These are phyloP conservation scores for Cryphonectria nitschkei DNA, from an alignment of 2,329 filamentous ascomycete species.

Conservation along the genomic window DNA sequence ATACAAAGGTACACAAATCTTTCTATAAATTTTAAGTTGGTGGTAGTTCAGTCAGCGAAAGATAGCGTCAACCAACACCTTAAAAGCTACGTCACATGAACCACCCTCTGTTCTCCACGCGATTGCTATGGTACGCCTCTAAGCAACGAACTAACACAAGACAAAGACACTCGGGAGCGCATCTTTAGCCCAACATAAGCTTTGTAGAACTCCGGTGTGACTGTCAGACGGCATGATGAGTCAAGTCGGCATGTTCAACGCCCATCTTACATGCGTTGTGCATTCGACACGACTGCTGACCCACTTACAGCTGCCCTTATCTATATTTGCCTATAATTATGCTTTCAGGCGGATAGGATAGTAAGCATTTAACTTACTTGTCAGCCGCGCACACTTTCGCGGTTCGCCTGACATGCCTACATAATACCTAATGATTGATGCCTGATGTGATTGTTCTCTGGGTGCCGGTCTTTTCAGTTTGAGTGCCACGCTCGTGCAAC, in stretches of 20 bases:
- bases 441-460: background rate
- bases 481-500: background rate
- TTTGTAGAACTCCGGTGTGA: background rate
- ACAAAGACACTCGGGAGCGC: background rate
- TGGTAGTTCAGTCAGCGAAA: background rate
- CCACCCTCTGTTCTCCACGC: background rate
- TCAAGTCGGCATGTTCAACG: background rate
- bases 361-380: background rate
- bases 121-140: background rate
- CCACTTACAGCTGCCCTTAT: background rate
- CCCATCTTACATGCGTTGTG: background rate
- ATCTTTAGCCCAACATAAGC: background rate
- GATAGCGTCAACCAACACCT: background rate
- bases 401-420: background rate
- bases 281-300: background rate
- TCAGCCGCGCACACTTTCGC: background rate
- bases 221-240: conserved; percentile 1
- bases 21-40: background rate
- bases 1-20: background rate
- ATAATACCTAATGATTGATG: background rate
- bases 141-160: conserved; percentile 2
- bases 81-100: background rate
- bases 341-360: background rate
- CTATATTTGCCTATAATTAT: background rate
- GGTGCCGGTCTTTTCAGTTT: background rate